These are phyloP conservation scores for Trametopsis cervina DNA, from an alignment of 768 basidiomycete genomes.

Conservation along the genomic window DNA sequence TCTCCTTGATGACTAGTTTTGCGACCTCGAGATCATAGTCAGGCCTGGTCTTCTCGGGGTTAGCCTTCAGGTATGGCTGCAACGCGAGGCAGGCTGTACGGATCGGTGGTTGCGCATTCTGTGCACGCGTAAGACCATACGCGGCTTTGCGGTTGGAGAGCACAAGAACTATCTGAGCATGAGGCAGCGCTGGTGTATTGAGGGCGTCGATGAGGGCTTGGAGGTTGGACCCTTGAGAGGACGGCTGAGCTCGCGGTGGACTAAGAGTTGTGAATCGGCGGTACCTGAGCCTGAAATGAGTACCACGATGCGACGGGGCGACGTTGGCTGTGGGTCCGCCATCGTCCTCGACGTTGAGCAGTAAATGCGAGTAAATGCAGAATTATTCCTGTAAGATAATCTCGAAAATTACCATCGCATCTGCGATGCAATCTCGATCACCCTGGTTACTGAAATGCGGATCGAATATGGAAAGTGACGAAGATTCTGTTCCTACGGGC, in stretches of 20 bases:
- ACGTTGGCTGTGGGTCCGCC: constrained; percentile 10
- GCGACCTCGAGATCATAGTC: constrained; percentile 88
- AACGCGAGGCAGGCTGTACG: constrained; percentile 79
- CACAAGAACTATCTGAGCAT: constrained; percentile 69
- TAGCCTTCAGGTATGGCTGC: constrained; percentile 71
- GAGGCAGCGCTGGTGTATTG: constrained; percentile 64
- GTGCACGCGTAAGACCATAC: constrained; percentile 80
- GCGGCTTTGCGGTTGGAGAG: constrained; percentile 91
- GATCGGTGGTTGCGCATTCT: constrained; percentile 64
- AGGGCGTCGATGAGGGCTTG: constrained; percentile 93
- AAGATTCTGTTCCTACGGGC: too few species aligned
- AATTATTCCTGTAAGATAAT: background rate
- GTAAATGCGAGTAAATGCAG: background rate
- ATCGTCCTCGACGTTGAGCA: constrained; percentile 8
- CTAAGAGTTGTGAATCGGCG: background rate
- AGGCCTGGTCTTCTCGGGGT: constrained; percentile 64
- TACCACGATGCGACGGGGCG: constrained; percentile 36
- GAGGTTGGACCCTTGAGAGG: constrained; percentile 76
- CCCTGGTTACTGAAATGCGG: background rate
- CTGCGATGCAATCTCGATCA: background rate
- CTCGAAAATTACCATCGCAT: background rate
- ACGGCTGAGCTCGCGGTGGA: constrained; percentile 3
- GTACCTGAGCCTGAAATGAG: constrained; percentile 64
- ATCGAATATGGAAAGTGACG: background rate
- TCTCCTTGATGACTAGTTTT: constrained; percentile 47